These are phyloP conservation scores for Helicostylum pulchrum DNA, from an alignment of 192 early-diverging fungal species.

Conservation along the genomic window DNA sequence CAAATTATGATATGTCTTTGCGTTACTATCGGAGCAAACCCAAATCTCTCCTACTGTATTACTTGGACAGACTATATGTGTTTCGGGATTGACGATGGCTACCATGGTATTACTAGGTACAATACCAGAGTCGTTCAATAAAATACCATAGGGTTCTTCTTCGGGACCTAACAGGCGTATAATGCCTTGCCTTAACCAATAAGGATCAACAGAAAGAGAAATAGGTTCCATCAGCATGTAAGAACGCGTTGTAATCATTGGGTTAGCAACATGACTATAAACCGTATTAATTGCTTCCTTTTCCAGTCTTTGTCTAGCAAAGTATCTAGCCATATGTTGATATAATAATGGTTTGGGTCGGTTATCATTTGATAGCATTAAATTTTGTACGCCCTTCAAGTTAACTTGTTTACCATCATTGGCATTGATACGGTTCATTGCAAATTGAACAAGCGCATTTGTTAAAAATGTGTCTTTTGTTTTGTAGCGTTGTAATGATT, in stretches of 20 bases:
- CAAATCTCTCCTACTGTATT: slow-evolving; percentile 84
- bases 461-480: slow-evolving; percentile 70
- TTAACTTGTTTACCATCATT: slow-evolving; percentile 13
- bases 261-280: slow-evolving; percentile 76
- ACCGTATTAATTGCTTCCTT: slow-evolving; percentile 66
- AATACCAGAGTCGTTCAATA: slow-evolving; percentile 70
- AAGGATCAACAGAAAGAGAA: slow-evolving; percentile 60
- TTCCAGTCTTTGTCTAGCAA: slow-evolving; percentile 62
- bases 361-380: slow-evolving; percentile 59
- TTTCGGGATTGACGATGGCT: slow-evolving; percentile 80
- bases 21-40: slow-evolving; percentile 66
- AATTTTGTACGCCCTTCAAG: slow-evolving; percentile 50
- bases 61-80: slow-evolving; percentile 60
- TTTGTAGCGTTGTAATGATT: slow-evolving; percentile 65
- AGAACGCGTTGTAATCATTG: slow-evolving; percentile 75
- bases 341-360: slow-evolving; percentile 43
- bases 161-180: slow-evolving; percentile 55
- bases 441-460: slow-evolving; percentile 64
- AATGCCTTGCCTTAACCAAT: slow-evolving; percentile 62
- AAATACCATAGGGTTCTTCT: slow-evolving; percentile 50
- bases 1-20: slow-evolving; percentile 43
- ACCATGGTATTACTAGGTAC: slow-evolving; percentile 75
- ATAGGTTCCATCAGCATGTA: slow-evolving; percentile 76
- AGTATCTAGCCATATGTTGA: slow-evolving; percentile 55
- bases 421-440: slow-evolving; percentile 51